A percentile compares a stretch with the other conserved stretches of the same genome.
Conservation (phyloP, 352 stramenopile species). For the Blastocystis sp. region DNA sequence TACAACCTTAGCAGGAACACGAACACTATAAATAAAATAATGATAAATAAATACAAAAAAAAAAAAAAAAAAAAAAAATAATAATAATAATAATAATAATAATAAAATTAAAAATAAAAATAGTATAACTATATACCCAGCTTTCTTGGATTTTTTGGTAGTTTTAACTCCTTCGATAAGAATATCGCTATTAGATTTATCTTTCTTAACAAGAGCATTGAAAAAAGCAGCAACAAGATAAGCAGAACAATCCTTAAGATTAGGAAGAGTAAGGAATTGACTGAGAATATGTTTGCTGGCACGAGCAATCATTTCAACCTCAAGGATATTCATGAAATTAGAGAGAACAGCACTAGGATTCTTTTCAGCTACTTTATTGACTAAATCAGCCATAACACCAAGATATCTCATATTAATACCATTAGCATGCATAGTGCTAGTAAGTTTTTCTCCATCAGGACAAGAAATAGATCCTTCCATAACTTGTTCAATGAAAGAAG, state of each 20-base stretch:
- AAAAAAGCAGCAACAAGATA: slow-evolving; percentile 5
- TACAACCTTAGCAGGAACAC: slow-evolving; percentile 9
- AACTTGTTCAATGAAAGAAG: too few species aligned
- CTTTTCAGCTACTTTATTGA: background rate
- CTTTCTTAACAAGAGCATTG: slow-evolving; percentile 5
- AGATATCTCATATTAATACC: slow-evolving; percentile 20
- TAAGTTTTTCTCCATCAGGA: slow-evolving; percentile 6
- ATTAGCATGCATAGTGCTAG: background rate
- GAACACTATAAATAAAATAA: too few species aligned
- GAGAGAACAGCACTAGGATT: too few species aligned
- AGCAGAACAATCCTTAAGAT: background rate
- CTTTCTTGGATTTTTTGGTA: slow-evolving; percentile 16
- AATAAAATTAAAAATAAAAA: too few species aligned
- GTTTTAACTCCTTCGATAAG: slow-evolving; percentile 24
- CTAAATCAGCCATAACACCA: slow-evolving; percentile 2
- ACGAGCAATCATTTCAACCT: slow-evolving; percentile 24
- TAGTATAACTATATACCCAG: too few species aligned
- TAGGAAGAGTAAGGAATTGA: slow-evolving; percentile 9
- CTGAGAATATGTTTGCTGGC: slow-evolving; percentile 24
- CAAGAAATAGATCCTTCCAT: too few species aligned
- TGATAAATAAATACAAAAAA: too few species aligned
- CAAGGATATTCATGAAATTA: background rate
- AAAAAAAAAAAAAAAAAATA: too few species aligned
- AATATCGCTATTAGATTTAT: slow-evolving; percentile 16
- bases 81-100: too few species aligned